Percentiles rank a stretch among this genome's conserved stretches.
These are phyloP conservation scores for Ceratocystis albifundus DNA, from an alignment of 2,329 filamentous ascomycete species.

Conservation along the genomic window DNA sequence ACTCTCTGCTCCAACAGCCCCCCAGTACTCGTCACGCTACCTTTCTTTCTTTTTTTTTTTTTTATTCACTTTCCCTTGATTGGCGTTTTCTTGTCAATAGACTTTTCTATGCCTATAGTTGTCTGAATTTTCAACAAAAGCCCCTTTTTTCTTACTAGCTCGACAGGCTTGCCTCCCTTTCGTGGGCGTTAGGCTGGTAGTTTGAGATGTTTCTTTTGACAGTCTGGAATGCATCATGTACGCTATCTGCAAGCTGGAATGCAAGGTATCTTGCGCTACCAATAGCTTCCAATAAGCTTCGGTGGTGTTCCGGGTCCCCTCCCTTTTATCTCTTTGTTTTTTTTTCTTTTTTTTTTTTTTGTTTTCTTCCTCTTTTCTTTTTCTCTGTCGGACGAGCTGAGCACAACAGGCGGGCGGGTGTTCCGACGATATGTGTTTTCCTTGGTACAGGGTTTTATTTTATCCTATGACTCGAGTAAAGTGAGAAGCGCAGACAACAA, in stretches of 20 bases:
- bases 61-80: too few relatives aligned
- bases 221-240: neutral
- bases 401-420: neutral
- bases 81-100: too few relatives aligned
- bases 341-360: too few relatives aligned
- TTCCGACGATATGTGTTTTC: neutral
- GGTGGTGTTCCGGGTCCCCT: neutral
- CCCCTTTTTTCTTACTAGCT: neutral
- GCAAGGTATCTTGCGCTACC: neutral
- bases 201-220: neutral
- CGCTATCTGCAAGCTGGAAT: slow-evolving; percentile 4
- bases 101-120: too few relatives aligned
- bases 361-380: too few relatives aligned
- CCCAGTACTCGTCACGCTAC: too few relatives aligned
- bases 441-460: neutral
- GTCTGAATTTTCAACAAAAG: too few relatives aligned
- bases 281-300: neutral
- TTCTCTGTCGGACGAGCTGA: too few relatives aligned
- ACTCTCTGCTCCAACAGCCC: too few relatives aligned
- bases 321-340: neutral
- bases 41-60: too few relatives aligned
- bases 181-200: neutral
- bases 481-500: neutral
- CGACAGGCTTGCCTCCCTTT: neutral
- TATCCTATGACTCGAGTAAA: neutral